Conservation (phyloP, 495 filamentous ascomycete species). For the Parathielavia hyrcaniae region DNA sequence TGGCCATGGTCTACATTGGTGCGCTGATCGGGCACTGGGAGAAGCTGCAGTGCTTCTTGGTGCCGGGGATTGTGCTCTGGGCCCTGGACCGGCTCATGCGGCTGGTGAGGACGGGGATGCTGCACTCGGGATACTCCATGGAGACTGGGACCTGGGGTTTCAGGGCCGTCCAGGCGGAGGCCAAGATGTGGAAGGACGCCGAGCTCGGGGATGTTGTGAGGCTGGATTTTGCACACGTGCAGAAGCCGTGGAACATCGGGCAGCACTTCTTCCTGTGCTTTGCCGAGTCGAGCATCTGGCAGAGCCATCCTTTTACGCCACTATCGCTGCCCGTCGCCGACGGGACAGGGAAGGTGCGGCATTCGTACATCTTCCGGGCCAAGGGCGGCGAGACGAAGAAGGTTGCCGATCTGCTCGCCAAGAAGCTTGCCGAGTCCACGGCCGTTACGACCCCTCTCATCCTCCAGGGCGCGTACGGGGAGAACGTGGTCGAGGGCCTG, state of each 20-base stretch:
- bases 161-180: conserved; percentile 41
- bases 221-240: conserved; percentile 51
- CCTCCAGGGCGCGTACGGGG: conserved; percentile 55
- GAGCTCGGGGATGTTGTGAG: conserved; percentile 50
- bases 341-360: conserved; percentile 34
- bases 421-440: conserved; percentile 5
- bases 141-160: conserved; percentile 41
- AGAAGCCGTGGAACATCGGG: conserved; percentile 53
- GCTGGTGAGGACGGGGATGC: conserved; percentile 43
- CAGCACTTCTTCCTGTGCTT: conserved; percentile 65
- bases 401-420: conserved; percentile 24
- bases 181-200: conserved; percentile 44
- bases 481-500: conserved; percentile 38
- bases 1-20: conserved; percentile 60
- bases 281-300: conserved; percentile 53
- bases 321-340: conserved; percentile 41
- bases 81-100: conserved; percentile 49
- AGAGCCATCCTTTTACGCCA: conserved; percentile 63
- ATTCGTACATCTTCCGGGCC: conserved; percentile 58
- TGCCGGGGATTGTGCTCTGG: conserved; percentile 54
- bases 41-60: conserved; percentile 54
- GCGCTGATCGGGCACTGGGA: conserved; percentile 65
- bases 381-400: conserved; percentile 55
- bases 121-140: conserved; percentile 46
- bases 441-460: conserved; percentile 44